Base-by-base conservation (phyloP, 2,329 filamentous ascomycete genomes). In the Alternaria sp. region DNA sequence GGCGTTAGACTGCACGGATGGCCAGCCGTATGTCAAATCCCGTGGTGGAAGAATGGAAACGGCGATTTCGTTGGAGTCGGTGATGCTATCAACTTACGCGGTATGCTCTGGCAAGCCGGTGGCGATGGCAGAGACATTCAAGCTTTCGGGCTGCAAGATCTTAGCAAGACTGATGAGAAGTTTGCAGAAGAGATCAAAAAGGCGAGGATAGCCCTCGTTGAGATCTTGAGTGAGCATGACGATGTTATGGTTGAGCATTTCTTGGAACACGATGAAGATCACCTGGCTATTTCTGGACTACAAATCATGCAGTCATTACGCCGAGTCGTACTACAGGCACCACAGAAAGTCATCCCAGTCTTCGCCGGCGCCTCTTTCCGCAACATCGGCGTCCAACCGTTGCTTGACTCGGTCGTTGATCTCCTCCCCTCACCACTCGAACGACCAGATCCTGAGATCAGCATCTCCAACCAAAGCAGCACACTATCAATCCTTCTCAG, bases 21-120 rank as follows among this genome's bases (percentile, higher is more conserved):
- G 90, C 96, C 96, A 3, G 89, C 96, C 14, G 89, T 98, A 9
- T 97, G 95, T 74, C 94, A 97, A 74, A 94, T 98, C 66, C 96
- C 96, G 0, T 97, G 94, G 93, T 98, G 94, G 88, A 88, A 92
- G 75, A 85, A 83, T 12, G 85, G 85, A 6, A 90, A 91, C 63
- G 92, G 93, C 8, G 86, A 87, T 6, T 91, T 98, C 71, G 87
- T 90, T 23, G 96, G 96, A 25, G 88, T 98, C 25, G 92, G 93
- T 43, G 95, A 99, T 82, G 89, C 92, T 43, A 86, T 98, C 58
- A 88, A 91, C 63, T 84, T 93, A 12, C 87, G 90, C 47, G 93
- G 90, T 5, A 86, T 97, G 63, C 85, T 88, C 62, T 98, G 95
- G 90, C 84, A 87, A 11, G 83, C 85, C 68, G 87, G 88, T 1